Percentiles rank a stretch among this genome's conserved stretches.
These are phyloP conservation scores for Trypanosoma brucei DNA, from an alignment of 208 protist species.

Conservation along the genomic window DNA sequence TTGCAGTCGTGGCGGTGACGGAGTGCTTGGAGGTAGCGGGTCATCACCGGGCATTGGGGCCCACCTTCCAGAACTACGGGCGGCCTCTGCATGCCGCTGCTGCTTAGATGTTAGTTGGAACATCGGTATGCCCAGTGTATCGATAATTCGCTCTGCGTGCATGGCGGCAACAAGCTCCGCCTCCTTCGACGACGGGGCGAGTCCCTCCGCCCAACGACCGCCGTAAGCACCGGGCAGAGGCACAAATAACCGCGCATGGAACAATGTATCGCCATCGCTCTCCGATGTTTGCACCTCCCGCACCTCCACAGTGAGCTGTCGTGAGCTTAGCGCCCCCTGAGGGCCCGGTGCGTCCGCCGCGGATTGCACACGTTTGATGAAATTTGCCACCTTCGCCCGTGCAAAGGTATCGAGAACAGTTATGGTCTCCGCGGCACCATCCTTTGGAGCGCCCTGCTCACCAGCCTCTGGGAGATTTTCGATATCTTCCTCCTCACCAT, in stretches of 20 bases:
- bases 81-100: slow-evolving; percentile 69
- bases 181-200: slow-evolving; percentile 58
- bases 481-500: slow-evolving; percentile 5
- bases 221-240: slow-evolving; percentile 70
- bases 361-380: slow-evolving; percentile 26
- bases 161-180: slow-evolving; percentile 75
- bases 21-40: slow-evolving; percentile 16
- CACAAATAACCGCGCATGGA: slow-evolving; percentile 56
- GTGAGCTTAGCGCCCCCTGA: background rate
- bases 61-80: slow-evolving; percentile 55
- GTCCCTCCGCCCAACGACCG: slow-evolving; percentile 70
- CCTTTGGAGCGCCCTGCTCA: slow-evolving; percentile 4
- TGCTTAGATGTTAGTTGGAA: slow-evolving; percentile 79
- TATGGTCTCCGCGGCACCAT: slow-evolving; percentile 35
- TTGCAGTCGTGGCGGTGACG: slow-evolving; percentile 25
- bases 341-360: background rate
- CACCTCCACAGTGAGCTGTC: slow-evolving; percentile 25
- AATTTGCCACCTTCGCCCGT: slow-evolving; percentile 70
- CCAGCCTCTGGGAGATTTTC: slow-evolving; percentile 4
- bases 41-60: slow-evolving; percentile 32
- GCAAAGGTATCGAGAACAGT: slow-evolving; percentile 59
- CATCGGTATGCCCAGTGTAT: slow-evolving; percentile 72
- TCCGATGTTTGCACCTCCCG: slow-evolving; percentile 48
- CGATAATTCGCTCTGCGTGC: slow-evolving; percentile 85
- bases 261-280: slow-evolving; percentile 24